Evolutionary conservation across 1,284 basidiomycete species (phyloP), one percentile per base, ranked within the genome.

Genomic region (Sporisorium iseilematis-ciliati): DNA sequence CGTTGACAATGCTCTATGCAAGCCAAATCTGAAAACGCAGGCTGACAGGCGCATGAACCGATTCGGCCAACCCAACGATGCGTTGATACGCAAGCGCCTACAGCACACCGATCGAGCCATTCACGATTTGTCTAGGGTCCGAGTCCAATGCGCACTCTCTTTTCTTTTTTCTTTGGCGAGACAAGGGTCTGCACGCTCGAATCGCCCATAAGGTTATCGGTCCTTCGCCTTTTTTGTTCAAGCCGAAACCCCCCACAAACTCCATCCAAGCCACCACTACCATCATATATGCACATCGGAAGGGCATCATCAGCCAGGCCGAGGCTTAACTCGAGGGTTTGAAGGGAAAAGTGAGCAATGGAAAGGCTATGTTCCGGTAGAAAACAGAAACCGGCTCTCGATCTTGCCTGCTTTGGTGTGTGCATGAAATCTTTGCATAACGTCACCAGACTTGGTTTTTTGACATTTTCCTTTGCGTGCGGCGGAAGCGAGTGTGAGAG

Each of bases 161-260:
- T 33, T 33, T 10, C 10, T 31, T 31, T 31, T 31, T 31, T 53
- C 16, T 54, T 41, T 49, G 45, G 56, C 56, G 56, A 57, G 56
- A 49, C 56, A 57, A 57, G 56, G 56, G 56, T 57, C 56, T 57
- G n/a, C n/a, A n/a, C 35, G 56, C 49, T 57, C 25, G 29, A 18
- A 56, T 11, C 16, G 25, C 25, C 6, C 10, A n/a, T n/a, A n/a
- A n/a, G n/a, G n/a, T 29, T 21, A 25, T 46, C 35, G 51, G 40
- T 52, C 51, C 21, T 16, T 51, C 49, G 49, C 49, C 49, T 35
- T 50, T 21, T 23, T 43, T 7, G n/a, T n/a, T 43, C 7, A 29
- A 29, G 31, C 29, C 31, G n/a, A n/a, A 18, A 35, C 31, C 20
- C 29, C 21, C 21, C 23, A n/a, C 43, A 45, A 25, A 25, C 25